Conservation (phyloP, 2,329 filamentous ascomycete species). For the Hypoxylon sp. region DNA sequence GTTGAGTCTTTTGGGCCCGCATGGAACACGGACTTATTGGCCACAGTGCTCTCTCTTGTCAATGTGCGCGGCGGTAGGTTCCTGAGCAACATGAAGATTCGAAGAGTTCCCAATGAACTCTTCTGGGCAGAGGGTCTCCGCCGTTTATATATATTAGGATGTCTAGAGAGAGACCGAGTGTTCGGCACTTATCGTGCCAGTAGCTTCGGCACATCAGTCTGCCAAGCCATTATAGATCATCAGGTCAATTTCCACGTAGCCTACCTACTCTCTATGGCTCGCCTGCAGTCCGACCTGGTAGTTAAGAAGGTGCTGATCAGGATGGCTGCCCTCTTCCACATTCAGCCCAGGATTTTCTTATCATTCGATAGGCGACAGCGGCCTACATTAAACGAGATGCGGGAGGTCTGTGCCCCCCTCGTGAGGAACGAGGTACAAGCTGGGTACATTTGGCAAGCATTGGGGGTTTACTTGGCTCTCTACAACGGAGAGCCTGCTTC, state of each 20-base stretch:
- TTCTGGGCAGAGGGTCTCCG: not conserved
- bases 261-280: not conserved
- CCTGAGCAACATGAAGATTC: not conserved
- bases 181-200: not conserved
- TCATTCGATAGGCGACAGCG: not conserved
- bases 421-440: not conserved
- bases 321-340: not conserved
- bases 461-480: not conserved
- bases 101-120: not conserved
- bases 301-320: not conserved
- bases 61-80: not conserved
- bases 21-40: not conserved
- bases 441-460: not conserved
- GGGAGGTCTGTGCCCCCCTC: not conserved
- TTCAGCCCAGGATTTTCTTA: not conserved
- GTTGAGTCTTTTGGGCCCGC: not conserved
- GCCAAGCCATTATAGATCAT: not conserved
- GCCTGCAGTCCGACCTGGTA: not conserved
- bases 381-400: not conserved
- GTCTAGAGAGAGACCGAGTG: not conserved
- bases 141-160: not conserved
- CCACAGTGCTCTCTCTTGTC: not conserved
- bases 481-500: not conserved
- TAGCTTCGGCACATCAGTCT: not conserved
- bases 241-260: not conserved